Conservation (phyloP, 345 rosid species). For the Firmiana major region DNA sequence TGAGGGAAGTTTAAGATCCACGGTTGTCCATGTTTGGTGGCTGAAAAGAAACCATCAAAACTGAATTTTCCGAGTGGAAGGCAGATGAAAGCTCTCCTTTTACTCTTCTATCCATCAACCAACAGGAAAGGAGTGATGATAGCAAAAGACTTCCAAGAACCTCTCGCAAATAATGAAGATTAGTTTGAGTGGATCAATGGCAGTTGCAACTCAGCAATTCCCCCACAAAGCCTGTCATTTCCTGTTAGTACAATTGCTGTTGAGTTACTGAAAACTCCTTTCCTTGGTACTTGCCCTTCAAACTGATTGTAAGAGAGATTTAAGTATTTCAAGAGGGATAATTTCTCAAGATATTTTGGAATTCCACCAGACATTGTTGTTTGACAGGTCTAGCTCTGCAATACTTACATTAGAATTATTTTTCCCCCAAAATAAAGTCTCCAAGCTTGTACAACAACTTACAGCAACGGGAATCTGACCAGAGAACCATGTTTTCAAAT, state of each 20-base stretch:
- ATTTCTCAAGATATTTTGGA: slow-evolving; percentile 10
- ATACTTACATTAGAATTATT: slow-evolving; percentile 7
- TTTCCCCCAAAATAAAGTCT: background rate
- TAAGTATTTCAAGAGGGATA: slow-evolving; percentile 5
- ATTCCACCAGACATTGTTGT: slow-evolving; percentile 19
- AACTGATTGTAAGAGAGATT: slow-evolving; percentile 25
- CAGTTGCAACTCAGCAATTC: background rate
- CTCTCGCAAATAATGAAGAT: background rate
- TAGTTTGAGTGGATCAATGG: background rate
- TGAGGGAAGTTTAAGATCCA: slow-evolving; percentile 24
- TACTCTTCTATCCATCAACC: background rate
- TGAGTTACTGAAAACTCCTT: slow-evolving; percentile 24
- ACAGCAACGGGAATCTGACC: too few relatives aligned
- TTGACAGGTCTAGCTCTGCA: background rate
- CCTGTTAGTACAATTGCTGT: slow-evolving; percentile 14
- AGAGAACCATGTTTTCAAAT: too few relatives aligned
- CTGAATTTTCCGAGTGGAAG: background rate
- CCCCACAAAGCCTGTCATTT: slow-evolving; percentile 24
- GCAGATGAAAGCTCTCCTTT: background rate
- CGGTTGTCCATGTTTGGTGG: slow-evolving; percentile 4
- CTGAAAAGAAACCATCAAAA: slow-evolving; percentile 13
- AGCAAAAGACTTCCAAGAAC: background rate
- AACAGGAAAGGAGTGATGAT: background rate
- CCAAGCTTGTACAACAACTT: too few relatives aligned
- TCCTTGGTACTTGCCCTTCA: slow-evolving; percentile 20